Evolutionary conservation across 345 rosid species (phyloP), one percentile per base, ranked within the genome.

Genomic region (Hypericum perforatum): DNA sequence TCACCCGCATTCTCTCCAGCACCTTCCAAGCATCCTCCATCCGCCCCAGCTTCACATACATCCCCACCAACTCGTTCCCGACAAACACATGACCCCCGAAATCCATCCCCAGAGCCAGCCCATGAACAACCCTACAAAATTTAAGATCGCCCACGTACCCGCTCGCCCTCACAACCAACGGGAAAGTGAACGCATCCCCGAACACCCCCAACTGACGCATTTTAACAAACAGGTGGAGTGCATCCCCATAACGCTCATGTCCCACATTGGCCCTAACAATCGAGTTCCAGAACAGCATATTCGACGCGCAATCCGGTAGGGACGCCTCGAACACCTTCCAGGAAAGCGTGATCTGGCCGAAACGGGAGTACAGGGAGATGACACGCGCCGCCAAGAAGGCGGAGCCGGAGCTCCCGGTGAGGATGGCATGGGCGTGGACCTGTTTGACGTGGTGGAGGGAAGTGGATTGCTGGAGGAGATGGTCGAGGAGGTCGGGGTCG

Each of bases 141-240:
- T 49, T 39, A 38, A 53, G 66, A 60, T 64, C 39, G 0, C 72
- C 69, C 41, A 41, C 39, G 53, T 66, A 55, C 15, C 71, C 76
- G 60, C 81, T 79, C 9, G 76, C 83, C 60, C 77, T 72, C 48
- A 66, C 57, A 43, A 79, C 75, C 59, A 84, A 50, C 3, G 89
- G 95, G 39, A 77, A 62, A 12, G 81, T 71, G 60, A 76, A 84
- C 36, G 76, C 79, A 58, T 86, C 95, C 3, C 76, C 86, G 7
- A 52, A 57, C 65, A 71, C 60, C 40, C 82, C 81, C 11, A 49
- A 10, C 43, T 64, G 52, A 48, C 80, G 74, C 95, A 81, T 84
- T 65, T 37, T 58, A 37, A 5, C 43, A 54, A 77, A 86, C 29
- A 86, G 54, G 37, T 66, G 55, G 59, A 84, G 51, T 2, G 78